Evolutionary conservation across 163 green algal genomes (phyloP), one percentile per base, ranked within the genome.

Genomic region (Scenedesmus sp.): DNA sequence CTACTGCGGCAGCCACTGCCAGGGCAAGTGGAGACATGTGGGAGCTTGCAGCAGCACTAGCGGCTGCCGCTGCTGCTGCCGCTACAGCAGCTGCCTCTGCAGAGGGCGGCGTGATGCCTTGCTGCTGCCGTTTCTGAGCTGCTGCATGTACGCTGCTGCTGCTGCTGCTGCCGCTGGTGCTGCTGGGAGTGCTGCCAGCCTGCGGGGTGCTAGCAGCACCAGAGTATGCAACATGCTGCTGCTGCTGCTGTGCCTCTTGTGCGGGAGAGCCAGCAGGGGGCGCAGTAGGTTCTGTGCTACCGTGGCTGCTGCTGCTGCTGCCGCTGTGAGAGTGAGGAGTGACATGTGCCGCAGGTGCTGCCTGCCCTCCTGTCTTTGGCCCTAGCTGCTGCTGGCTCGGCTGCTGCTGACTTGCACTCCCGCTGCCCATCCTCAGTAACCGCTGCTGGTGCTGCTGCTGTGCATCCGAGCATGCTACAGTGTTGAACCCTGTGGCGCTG

Each of bases 1-100:
- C 85, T 33, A 90, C 85, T 72, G 85, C 85, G 44, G 85, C 85
- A 44, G 85, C 85, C n/a, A 90, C 85, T 26, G 85, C 85, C 46
- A 90, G 42, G 0, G 85, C 85, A 15, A 90, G 46, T 3, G 85
- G 85, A 15, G 79, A 87, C 30, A 91, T n/a, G 7, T 81, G 84
- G 0, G 30, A 30, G 30, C 46, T 43, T 24, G 51, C 49, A 33
- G 51, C 80, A 72, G 80, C 53, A 43, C 26, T 33, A 6, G 49
- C 49, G 18, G 53, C 81, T 44, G 51, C 49, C 2, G 56, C 78
- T 13, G 56, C 76, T 49, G 87, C 87, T 37, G 85, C 85, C 16
- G 85, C 51, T n/a, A n/a, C n/a, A n/a, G n/a, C n/a, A n/a, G n/a
- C n/a, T n/a, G n/a, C n/a, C 20, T 42, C 35, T 24, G 49, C 44